phyloP scores from a whole-genome alignment of 1,284 basidiomycete species.

The Puccinia coronata region DNA sequence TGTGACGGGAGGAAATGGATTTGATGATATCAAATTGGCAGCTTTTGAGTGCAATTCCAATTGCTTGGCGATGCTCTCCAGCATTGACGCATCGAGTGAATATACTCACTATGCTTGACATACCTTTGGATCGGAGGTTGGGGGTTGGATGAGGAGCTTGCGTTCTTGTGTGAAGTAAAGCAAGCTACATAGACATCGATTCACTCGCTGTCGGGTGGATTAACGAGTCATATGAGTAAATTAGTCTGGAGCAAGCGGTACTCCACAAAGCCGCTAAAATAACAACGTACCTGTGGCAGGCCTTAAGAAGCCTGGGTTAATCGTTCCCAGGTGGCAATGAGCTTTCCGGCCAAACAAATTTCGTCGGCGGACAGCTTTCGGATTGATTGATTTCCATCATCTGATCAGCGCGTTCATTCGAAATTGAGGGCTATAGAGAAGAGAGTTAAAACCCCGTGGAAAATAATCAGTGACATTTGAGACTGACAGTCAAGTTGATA shows the following conservation, averaged over 20 bases:
- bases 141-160: constrained; percentile 63
- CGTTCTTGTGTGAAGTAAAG: constrained; percentile 59
- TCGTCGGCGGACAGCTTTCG: neutral
- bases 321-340: neutral
- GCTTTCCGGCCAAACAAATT: neutral
- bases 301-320: no score
- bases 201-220: constrained; percentile 71
- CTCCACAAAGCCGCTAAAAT: no score
- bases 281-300: no score
- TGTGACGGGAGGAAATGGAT: constrained; percentile 67
- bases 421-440: neutral
- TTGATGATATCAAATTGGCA: constrained; percentile 80
- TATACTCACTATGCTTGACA: constrained; percentile 76
- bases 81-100: constrained; percentile 79
- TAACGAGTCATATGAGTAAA: neutral
- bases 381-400: neutral
- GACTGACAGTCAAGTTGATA: neutral
- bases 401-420: neutral
- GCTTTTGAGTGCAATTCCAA: constrained; percentile 89
- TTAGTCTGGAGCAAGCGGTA: neutral
- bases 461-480: no score
- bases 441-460: no score
- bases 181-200: constrained; percentile 81
- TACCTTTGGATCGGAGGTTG: constrained; percentile 64
- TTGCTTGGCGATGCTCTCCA: constrained; percentile 83